Evolutionary conservation across 208 protist species (phyloP).

Genomic region (Wallacemonas collosoma): DNA sequence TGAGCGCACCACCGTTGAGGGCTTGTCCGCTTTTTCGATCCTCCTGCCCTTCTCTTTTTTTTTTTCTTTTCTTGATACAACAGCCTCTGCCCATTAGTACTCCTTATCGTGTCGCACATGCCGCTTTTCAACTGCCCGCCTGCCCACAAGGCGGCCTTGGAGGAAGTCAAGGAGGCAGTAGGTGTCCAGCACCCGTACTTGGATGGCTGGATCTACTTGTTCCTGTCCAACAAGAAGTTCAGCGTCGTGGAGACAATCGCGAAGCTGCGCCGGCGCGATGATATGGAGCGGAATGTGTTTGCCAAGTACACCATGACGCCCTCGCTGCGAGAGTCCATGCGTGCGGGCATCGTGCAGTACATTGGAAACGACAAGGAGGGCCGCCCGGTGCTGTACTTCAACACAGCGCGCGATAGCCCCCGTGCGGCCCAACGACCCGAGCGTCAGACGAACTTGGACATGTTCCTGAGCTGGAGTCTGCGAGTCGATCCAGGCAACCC

Average conservation of each 20-base stretch:
- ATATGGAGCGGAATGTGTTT: conserved; percentile 64
- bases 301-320: conserved; percentile 57
- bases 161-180: conserved; percentile 62
- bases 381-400: conserved; percentile 62
- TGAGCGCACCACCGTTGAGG: no score
- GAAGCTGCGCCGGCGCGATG: conserved; percentile 60
- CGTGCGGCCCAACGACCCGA: conserved; percentile 49
- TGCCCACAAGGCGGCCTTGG: conserved; percentile 43
- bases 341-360: conserved; percentile 71
- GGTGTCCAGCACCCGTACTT: conserved; percentile 56
- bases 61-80: background rate
- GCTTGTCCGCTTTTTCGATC: background rate
- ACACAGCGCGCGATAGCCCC: conserved; percentile 47
- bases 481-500: conserved; percentile 49
- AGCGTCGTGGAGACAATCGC: conserved; percentile 67
- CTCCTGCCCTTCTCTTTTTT: background rate
- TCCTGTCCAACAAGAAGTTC: conserved; percentile 83
- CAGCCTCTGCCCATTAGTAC: no score
- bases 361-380: conserved; percentile 66
- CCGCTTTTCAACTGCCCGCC: conserved; percentile 37
- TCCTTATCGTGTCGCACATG: conserved; percentile 3
- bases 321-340: conserved; percentile 54
- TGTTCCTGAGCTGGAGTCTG: conserved; percentile 71
- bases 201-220: conserved; percentile 74
- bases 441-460: conserved; percentile 69